Conservation (phyloP, 192 early-diverging fungal species). For the Backusella luteola region DNA sequence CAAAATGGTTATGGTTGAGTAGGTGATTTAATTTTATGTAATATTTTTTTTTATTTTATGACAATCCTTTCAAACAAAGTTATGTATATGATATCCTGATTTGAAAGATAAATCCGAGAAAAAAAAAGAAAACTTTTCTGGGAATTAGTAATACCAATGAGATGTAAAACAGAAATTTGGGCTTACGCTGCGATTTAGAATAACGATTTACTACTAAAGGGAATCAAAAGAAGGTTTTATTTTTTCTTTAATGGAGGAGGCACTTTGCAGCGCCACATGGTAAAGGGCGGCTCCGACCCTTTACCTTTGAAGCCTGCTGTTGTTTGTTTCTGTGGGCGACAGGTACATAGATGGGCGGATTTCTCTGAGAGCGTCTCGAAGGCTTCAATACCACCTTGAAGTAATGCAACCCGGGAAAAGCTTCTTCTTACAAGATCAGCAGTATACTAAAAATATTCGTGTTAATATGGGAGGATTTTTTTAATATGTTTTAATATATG, state of each 20-base stretch:
- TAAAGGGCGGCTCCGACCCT: slow-evolving; percentile 37
- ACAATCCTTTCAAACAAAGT: not conserved
- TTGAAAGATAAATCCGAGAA: not conserved
- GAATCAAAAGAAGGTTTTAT: not conserved
- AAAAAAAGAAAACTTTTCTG: not conserved
- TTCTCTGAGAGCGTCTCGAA: slow-evolving; percentile 25
- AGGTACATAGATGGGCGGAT: slow-evolving; percentile 28
- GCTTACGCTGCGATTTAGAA: not conserved
- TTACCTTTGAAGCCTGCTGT: slow-evolving; percentile 36
- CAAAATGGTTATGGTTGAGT: not conserved
- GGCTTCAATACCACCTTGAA: slow-evolving; percentile 54
- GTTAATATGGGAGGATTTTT: no score
- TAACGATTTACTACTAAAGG: not conserved
- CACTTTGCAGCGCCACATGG: slow-evolving; percentile 37
- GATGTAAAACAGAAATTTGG: not conserved
- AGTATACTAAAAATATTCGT: slow-evolving; percentile 40
- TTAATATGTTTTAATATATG: not conserved
- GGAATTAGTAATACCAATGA: not conserved
- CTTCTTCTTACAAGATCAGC: slow-evolving; percentile 39
- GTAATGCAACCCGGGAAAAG: slow-evolving; percentile 45
- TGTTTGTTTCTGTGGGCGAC: slow-evolving; percentile 36
- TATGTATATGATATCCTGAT: not conserved
- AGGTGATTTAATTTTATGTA: not conserved
- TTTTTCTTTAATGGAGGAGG: slow-evolving; percentile 16
- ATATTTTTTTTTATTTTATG: not conserved